A percentile compares a stretch with the other conserved stretches of the same genome.
phyloP scores from a whole-genome alignment of 1,139 yeast species.

The Blastobotrys ciferrii region DNA sequence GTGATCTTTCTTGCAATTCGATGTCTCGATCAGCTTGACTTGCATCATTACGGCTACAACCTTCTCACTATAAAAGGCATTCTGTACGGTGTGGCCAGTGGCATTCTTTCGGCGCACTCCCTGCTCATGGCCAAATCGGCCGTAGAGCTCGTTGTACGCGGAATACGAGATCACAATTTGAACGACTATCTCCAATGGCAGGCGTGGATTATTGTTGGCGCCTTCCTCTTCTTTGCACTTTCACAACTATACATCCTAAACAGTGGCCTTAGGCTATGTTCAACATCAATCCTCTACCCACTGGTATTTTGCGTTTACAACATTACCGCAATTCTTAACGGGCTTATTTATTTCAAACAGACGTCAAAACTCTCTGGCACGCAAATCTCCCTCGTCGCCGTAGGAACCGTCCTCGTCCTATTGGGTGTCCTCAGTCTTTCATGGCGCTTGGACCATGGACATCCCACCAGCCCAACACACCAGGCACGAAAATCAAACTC shows the following conservation, averaged over 20 bases:
- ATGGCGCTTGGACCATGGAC: conserved; percentile 34
- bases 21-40: background rate
- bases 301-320: conserved; percentile 83
- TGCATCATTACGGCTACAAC: background rate
- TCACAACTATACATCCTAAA: conserved; percentile 73
- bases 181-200: conserved; percentile 38
- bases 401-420: conserved; percentile 52
- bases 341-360: conserved; percentile 61
- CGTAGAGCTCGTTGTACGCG: conserved; percentile 57
- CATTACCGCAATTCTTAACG: conserved; percentile 69
- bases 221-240: conserved; percentile 68
- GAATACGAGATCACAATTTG: conserved; percentile 33
- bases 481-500: conserved; percentile 6
- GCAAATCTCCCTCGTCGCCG: conserved; percentile 46
- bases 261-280: conserved; percentile 65
- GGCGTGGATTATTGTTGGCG: conserved; percentile 50
- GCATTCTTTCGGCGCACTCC: conserved; percentile 82
- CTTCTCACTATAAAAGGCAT: conserved; percentile 44
- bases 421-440: conserved; percentile 56
- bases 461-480: conserved; percentile 7
- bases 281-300: conserved; percentile 81
- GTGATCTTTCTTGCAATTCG: conserved; percentile 31
- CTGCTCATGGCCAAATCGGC: conserved; percentile 80
- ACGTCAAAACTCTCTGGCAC: conserved; percentile 41
- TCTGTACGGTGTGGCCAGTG: conserved; percentile 67